Evolutionary conservation across 2,329 filamentous ascomycete species (phyloP).

Genomic region (Colletotrichum karsti): DNA sequence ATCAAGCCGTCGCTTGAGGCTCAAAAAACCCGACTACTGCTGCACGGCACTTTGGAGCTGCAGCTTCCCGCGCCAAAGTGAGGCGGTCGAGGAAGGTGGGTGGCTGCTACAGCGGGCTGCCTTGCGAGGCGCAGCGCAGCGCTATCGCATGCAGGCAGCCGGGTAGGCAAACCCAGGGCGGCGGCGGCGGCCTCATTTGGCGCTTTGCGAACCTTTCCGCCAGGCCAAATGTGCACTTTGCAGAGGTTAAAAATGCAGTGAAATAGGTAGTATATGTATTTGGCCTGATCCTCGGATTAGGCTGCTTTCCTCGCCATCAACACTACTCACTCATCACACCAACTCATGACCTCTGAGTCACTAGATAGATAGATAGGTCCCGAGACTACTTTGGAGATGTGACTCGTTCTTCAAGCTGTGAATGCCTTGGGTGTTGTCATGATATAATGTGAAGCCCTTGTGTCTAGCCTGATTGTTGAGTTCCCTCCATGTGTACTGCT

Average conservation of each 20-base stretch:
- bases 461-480: too few relatives aligned
- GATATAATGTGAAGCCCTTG: too few relatives aligned
- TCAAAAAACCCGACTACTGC: neutral
- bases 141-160: neutral
- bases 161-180: neutral
- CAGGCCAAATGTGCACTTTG: neutral
- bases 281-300: neutral
- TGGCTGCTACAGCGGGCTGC: neutral
- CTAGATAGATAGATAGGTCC: too few relatives aligned
- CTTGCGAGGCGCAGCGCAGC: constrained; percentile 5
- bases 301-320: neutral
- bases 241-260: neutral
- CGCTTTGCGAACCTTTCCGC: too few relatives aligned
- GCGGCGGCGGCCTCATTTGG: neutral
- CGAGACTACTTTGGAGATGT: too few relatives aligned
- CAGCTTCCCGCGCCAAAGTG: constrained; percentile 11
- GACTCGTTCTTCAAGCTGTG: too few relatives aligned
- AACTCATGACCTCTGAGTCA: neutral
- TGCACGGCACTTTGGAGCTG: neutral
- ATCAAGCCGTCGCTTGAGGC: neutral
- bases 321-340: neutral
- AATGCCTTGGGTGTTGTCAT: too few relatives aligned
- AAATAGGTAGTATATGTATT: neutral
- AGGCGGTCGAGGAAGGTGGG: constrained; percentile 4
- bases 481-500: too few relatives aligned